Base-by-base conservation (phyloP, 2,329 filamentous ascomycete genomes). In the Macrophomina phaseolina region DNA sequence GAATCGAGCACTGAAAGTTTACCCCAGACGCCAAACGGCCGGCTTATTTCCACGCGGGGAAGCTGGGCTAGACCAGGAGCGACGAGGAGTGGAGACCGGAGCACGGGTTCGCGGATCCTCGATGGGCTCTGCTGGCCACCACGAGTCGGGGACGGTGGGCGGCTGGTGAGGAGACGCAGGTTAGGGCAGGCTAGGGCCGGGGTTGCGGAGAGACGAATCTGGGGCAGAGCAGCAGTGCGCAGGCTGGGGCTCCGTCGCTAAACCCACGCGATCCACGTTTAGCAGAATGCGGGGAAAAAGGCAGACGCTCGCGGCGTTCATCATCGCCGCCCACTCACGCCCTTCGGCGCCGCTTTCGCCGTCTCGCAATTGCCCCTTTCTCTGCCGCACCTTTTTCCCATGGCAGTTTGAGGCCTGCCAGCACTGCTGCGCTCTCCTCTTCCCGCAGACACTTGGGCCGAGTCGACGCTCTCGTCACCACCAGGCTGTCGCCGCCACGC, bases 1-100 rank as follows among this genome's bases (percentile, higher is more conserved):
- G 38, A 18, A 32, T 6, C 11, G 42, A 45, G 16, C 16, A 9
- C 8, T 36, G 23, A 45, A 18, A 32, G 61, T 32, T 51, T 64
- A 23, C 46, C 61, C 61, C 61, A 64, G 61, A 53, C 36, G 34
- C n/a, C 46, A 64, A 64, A 64, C 46, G 48, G 61, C 61, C 61
- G 61, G 46, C 48, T 45, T 52, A 64, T 64, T 64, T 64, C 61
- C 61, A 40, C 61, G 61, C 61, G 61, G 34, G 61, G 61, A 53
- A 46, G 61, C 38, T 23, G 38, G 49, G 46, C 61, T 53, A 52
- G 61, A 30, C 61, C 61, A 32, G 42, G 18, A 45, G 36, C 8
- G 48, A 46, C 40, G 5, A 38, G 16, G 45, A n/a, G 42, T 16
- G 48, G 36, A 38, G 34, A n/a, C 48, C 32, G 48, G 48, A 32